Base-by-base conservation (phyloP, 768 basidiomycete genomes). In the Ramaria rubella region DNA sequence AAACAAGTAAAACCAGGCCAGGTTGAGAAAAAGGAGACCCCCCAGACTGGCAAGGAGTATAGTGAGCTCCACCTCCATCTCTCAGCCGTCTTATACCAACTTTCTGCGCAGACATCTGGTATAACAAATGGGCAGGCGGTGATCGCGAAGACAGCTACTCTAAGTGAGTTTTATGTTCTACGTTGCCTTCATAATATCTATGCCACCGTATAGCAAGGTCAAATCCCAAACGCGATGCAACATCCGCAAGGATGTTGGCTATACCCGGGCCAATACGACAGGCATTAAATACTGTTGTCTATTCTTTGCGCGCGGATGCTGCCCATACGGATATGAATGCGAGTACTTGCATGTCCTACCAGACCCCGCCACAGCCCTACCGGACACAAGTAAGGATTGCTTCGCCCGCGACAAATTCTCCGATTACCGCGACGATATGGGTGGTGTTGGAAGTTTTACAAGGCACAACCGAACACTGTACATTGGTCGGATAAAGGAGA, bases 41-140 rank as follows among this genome's bases (percentile, higher is more conserved):
- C 85, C 8, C 94, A 97, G 70, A 91, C 92, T 0, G 94, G 94
- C 49, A 95, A 95, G 70, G 94, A 96, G 68, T 96, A 95, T 73
- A 97, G 94, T 94, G 63, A 64, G 87, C 81, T 19, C 45, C 36
- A 59, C 11, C 50, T 26, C 4, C 14, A 23, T 45, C 24, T 52
- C 44, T 33, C 23, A 12, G 24, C 19, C 42, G 26, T 19, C 44
- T 21, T 49, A 60, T 19, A 52, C 21, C 33, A 27, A 31, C 61
- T 61, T 61, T 51, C 11, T 54, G 30, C 40, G 42, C 58, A 89
- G 90, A 99, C 71, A 89, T 95, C 51, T 99, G 96, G 95, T 98
- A 95, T 69, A 94, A 97, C 72, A 95, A 96, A 73, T 98, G 95
- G 95, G 96, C 96, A n/a, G 96, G 96, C 53, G 96, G 95, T 55